Conservation (phyloP, 805 yeast genomes). For the Cyberlindnera mrakii region DNA sequence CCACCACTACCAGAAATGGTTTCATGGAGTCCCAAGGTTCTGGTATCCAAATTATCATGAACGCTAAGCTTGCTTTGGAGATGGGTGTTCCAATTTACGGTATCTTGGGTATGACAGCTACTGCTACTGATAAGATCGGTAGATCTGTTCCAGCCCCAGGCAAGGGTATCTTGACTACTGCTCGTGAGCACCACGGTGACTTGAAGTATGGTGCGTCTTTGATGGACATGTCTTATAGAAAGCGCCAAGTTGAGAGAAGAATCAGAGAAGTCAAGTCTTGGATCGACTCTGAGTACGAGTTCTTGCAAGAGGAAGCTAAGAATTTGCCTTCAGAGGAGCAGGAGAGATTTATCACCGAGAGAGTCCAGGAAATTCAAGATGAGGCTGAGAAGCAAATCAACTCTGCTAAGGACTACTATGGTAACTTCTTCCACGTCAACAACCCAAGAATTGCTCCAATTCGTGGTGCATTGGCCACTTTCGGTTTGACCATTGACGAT, state of each 20-base stretch:
- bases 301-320: constrained; percentile 65
- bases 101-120: constrained; percentile 87
- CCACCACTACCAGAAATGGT: constrained; percentile 93
- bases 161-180: constrained; percentile 97
- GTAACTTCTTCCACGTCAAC: constrained; percentile 85
- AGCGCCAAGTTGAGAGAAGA: constrained; percentile 82
- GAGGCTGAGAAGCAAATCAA: constrained; percentile 81
- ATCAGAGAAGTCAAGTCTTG: constrained; percentile 71
- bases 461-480: constrained; percentile 94
- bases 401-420: constrained; percentile 90
- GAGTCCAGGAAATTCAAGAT: constrained; percentile 79
- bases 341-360: constrained; percentile 64
- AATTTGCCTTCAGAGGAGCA: constrained; percentile 42
- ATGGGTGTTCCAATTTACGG: constrained; percentile 99
- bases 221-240: constrained; percentile 87
- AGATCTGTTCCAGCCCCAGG: constrained; percentile 99
- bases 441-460: constrained; percentile 95
- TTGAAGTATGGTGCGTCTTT: constrained; percentile 74
- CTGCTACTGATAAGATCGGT: constrained; percentile 98
- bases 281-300: constrained; percentile 76
- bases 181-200: constrained; percentile 84
- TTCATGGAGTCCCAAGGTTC: constrained; percentile 99
- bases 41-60: constrained; percentile 95
- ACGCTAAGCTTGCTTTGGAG: constrained; percentile 84
- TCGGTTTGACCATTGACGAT: constrained; percentile 89